Percentiles rank a stretch among this genome's conserved stretches.
phyloP scores from a whole-genome alignment of 768 basidiomycete species.

The Gloeostereum incarnatum region DNA sequence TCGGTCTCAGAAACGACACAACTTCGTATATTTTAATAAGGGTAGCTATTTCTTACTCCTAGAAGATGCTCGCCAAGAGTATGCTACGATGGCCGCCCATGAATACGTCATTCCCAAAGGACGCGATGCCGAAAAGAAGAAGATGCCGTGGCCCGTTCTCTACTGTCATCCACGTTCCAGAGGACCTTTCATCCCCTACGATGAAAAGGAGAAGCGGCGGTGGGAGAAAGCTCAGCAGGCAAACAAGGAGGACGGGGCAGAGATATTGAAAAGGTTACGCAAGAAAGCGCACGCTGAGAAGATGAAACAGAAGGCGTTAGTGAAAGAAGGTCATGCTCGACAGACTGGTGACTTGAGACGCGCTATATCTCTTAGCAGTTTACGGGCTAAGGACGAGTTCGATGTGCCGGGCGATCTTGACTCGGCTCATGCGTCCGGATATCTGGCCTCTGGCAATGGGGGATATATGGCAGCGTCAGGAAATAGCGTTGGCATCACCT shows the following conservation, averaged over 20 bases:
- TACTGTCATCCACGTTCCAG: constrained; percentile 68
- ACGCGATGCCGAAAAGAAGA: constrained; percentile 38
- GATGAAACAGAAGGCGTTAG: constrained; percentile 23
- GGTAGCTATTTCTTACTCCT: constrained; percentile 75
- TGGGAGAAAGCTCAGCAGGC: constrained; percentile 50
- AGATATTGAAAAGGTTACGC: constrained; percentile 21
- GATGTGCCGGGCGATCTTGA: constrained; percentile 37
- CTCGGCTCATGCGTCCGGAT: constrained; percentile 64
- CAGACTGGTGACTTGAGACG: constrained; percentile 59
- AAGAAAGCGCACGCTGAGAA: constrained; percentile 27
- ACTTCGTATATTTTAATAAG: constrained; percentile 79
- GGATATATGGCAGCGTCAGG: constrained; percentile 88
- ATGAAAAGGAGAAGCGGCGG: constrained; percentile 61
- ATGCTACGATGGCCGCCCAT: constrained; percentile 76
- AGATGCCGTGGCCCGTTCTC: constrained; percentile 74
- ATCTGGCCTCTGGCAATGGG: constrained; percentile 44
- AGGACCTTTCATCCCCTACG: constrained; percentile 68
- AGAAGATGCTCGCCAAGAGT: constrained; percentile 80
- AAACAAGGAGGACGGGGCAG: constrained; percentile 32
- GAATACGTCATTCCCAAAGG: constrained; percentile 62
- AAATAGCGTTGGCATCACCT: constrained; percentile 90
- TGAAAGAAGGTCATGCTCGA: constrained; percentile 14
- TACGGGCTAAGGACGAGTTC: constrained; percentile 35
- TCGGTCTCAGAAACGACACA: constrained; percentile 77
- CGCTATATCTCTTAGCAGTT: constrained; percentile 66